These are phyloP conservation scores for Trichomonas vaginalis DNA, from an alignment of 208 protist genomes.

Conservation along the genomic window DNA sequence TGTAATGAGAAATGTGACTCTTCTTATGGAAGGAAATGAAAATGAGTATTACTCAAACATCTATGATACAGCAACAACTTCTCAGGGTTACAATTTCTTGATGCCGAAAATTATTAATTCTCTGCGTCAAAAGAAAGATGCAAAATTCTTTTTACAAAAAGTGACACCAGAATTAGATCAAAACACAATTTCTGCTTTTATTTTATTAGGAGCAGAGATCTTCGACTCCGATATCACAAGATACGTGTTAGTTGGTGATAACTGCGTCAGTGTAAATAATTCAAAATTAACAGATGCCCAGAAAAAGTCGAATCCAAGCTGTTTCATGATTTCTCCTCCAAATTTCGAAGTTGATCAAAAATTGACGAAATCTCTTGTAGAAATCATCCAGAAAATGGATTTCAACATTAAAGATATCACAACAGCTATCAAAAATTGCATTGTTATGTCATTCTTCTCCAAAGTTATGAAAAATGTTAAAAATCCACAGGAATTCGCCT, in stretches of 20 bases:
- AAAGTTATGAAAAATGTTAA: background rate
- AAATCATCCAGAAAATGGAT: background rate
- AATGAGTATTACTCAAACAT: too few relatives aligned
- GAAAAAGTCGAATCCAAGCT: background rate
- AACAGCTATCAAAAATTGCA: background rate
- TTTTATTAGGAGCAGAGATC: background rate
- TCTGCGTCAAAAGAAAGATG: too few relatives aligned
- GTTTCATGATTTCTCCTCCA: background rate
- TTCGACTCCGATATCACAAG: background rate
- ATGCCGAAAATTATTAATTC: too few relatives aligned
- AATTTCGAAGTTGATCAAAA: background rate
- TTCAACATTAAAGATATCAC: background rate
- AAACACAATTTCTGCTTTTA: background rate
- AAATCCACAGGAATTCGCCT: background rate
- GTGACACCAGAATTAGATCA: too few relatives aligned
- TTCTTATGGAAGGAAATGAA: too few relatives aligned
- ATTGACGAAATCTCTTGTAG: background rate
- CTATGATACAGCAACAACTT: too few relatives aligned
- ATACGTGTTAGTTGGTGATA: background rate
- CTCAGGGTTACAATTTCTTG: too few relatives aligned
- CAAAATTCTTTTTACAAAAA: too few relatives aligned
- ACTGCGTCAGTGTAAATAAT: background rate
- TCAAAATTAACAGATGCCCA: background rate
- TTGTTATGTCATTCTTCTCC: background rate
- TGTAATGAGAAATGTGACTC: too few relatives aligned